A percentile compares a stretch with the other conserved stretches of the same genome.
Conservation (phyloP, 306 rosid genomes). For the Prunus mongolica region DNA sequence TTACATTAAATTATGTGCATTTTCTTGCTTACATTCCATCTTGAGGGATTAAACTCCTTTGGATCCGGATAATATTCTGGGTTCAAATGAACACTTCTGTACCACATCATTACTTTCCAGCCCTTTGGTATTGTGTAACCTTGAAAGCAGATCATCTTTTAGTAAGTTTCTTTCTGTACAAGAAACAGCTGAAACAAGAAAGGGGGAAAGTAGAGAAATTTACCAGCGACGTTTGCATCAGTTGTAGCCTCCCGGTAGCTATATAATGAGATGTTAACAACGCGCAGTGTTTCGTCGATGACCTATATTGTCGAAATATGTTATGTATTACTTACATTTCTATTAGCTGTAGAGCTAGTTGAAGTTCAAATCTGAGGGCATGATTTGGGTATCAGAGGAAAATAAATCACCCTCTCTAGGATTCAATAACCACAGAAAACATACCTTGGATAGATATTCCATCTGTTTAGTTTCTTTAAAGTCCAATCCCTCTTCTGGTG, state of each 20-base stretch:
- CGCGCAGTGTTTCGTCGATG: conserved; percentile 39
- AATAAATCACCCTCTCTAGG: too few species aligned
- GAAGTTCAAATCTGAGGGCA: background rate
- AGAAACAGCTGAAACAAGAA: background rate
- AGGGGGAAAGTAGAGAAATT: background rate
- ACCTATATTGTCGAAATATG: conserved; percentile 16
- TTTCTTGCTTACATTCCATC: conserved; percentile 47
- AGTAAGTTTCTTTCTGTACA: background rate
- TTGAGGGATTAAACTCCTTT: conserved; percentile 40
- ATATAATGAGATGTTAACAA: conserved; percentile 26
- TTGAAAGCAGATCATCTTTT: background rate
- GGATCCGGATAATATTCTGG: conserved; percentile 34
- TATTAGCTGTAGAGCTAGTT: background rate
- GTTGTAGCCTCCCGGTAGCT: conserved; percentile 38
- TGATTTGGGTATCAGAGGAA: background rate
- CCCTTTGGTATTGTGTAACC: conserved; percentile 48
- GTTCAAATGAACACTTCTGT: conserved; percentile 35
- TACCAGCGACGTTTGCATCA: conserved; percentile 39
- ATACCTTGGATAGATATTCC: conserved; percentile 58
- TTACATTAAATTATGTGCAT: background rate
- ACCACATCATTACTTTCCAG: conserved; percentile 47
- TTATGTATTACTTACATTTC: background rate
- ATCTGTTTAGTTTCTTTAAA: conserved; percentile 54
- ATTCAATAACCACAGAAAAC: background rate
- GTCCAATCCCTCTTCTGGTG: conserved; percentile 39